Evolutionary conservation across 306 rosid genomes (phyloP), one percentile per base, ranked within the genome.

Genomic region (Prunus mume): DNA sequence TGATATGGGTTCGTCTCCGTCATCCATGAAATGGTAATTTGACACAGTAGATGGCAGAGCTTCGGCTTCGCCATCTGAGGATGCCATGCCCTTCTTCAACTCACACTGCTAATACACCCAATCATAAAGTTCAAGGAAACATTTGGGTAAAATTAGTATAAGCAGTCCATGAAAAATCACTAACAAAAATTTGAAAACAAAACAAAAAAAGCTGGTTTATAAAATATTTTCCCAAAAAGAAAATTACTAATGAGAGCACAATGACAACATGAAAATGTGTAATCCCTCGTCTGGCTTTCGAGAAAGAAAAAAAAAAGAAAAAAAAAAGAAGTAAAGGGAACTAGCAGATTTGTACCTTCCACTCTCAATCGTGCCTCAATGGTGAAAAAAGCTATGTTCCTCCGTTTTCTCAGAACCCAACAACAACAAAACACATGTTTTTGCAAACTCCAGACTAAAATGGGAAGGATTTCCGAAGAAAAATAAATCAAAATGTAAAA

Each of bases 61-160:
- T 79, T 84, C 93, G 34, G 87, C 88, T 81, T 87, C 96, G 56
- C 89, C 90, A 62, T 89, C 96, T 0, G 89, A 85, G 15, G 83
- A 85, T 51, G 86, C 90, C 96, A 91, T 91, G 25, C 57, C 49
- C 50, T 69, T 27, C 45, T 47, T 27, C 4, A 69, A 10, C 15
- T 69, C 22, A 50, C 25, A 14, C 12, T 30, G 12, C 17, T n/a
- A 30, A 27, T 19, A 9, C 47, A 55, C 65, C 65, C 38, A 71
- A 6, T 32, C 28, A 11, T 9, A 20, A 32, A 12, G 55, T 71
- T 14, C 6, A 32, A 32, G 3, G 3, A 71, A 61, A 61, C 10
- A 61, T n/a, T 55, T n/a, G 64, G 25, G 11, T 56, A 20, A 56
- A 56, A 19, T n/a, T 3, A 25, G 41, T 28, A 13, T n/a, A 8